phyloP scores from a whole-genome alignment of 441 rosid species.

The Populus hybrid region DNA sequence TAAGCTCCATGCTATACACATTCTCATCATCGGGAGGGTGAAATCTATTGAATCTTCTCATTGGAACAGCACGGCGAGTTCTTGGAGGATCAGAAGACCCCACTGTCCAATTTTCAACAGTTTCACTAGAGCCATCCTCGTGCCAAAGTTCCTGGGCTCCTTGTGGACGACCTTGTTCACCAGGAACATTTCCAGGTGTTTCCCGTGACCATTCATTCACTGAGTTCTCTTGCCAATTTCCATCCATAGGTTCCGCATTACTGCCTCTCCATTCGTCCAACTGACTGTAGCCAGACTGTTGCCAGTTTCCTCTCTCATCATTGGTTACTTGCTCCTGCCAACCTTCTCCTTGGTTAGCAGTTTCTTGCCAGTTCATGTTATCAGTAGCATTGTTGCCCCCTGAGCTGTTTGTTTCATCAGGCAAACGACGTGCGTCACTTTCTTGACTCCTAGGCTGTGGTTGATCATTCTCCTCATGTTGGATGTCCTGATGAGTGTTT shows the following conservation, averaged over 20 bases:
- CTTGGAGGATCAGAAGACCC: conserved; percentile 54
- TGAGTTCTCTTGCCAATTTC: conserved; percentile 49
- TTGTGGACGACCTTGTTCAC: conserved; percentile 38
- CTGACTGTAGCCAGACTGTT: conserved; percentile 41
- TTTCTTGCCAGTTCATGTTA: conserved; percentile 52
- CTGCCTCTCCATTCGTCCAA: conserved; percentile 50
- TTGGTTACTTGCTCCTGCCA: conserved; percentile 46
- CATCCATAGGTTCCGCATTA: conserved; percentile 51
- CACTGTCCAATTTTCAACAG: conserved; percentile 52
- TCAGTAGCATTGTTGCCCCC: conserved; percentile 40
- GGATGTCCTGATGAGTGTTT: conserved; percentile 37
- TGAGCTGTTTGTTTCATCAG: conserved; percentile 37
- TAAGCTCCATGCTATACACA: conserved; percentile 82
- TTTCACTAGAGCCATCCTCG: conserved; percentile 47
- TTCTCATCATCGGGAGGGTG: conserved; percentile 85
- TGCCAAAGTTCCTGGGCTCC: conserved; percentile 52
- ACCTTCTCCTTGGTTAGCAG: conserved; percentile 39
- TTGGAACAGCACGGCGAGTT: conserved; percentile 47
- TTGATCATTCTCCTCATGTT: conserved; percentile 40
- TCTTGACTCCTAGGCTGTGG: conserved; percentile 46
- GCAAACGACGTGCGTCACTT: conserved; percentile 31
- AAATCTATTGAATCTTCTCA: conserved; percentile 70
- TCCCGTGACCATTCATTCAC: conserved; percentile 53
- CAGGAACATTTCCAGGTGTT: conserved; percentile 39
- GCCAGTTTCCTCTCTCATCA: conserved; percentile 52